Evolutionary conservation across 805 yeast species (phyloP).

Genomic region (Wickerhamiella occidentalis): DNA sequence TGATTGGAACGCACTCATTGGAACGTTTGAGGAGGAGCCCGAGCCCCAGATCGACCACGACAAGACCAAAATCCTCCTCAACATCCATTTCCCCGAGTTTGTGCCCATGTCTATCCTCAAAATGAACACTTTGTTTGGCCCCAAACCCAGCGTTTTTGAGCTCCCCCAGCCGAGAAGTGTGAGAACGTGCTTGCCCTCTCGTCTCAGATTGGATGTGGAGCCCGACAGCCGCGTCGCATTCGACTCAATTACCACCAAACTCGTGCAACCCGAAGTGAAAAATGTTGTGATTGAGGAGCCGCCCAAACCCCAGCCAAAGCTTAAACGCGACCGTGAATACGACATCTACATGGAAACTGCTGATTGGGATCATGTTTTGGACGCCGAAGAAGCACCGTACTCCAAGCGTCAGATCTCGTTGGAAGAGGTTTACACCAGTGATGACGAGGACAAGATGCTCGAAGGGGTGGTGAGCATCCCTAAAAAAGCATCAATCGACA

Average conservation of each 20-base stretch:
- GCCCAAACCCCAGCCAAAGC: not conserved
- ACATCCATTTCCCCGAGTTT: constrained; percentile 50
- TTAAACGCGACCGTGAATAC: constrained; percentile 3
- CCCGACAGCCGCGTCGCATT: constrained; percentile 47
- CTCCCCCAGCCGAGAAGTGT: constrained; percentile 38
- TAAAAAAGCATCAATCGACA: constrained; percentile 42
- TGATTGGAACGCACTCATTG: constrained; percentile 12
- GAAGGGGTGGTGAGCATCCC: constrained; percentile 42
- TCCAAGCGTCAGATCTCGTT: constrained; percentile 19
- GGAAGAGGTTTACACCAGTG: constrained; percentile 26
- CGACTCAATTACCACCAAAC: constrained; percentile 24
- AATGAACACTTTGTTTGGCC: constrained; percentile 54
- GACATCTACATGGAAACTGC: constrained; percentile 21
- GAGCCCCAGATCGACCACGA: constrained; percentile 16
- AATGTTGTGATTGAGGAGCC: constrained; percentile 7
- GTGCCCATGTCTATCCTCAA: constrained; percentile 42
- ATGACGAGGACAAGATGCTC: constrained; percentile 53
- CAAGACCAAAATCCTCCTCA: constrained; percentile 20
- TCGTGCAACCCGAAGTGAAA: not conserved
- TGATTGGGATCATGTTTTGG: constrained; percentile 30
- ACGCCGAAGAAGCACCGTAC: constrained; percentile 45
- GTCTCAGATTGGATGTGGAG: constrained; percentile 48
- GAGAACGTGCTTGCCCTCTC: constrained; percentile 38
- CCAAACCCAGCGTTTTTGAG: constrained; percentile 43
- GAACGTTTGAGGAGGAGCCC: constrained; percentile 15